Conservation (phyloP, 352 stramenopile species). For the Phytophthora rubi region DNA sequence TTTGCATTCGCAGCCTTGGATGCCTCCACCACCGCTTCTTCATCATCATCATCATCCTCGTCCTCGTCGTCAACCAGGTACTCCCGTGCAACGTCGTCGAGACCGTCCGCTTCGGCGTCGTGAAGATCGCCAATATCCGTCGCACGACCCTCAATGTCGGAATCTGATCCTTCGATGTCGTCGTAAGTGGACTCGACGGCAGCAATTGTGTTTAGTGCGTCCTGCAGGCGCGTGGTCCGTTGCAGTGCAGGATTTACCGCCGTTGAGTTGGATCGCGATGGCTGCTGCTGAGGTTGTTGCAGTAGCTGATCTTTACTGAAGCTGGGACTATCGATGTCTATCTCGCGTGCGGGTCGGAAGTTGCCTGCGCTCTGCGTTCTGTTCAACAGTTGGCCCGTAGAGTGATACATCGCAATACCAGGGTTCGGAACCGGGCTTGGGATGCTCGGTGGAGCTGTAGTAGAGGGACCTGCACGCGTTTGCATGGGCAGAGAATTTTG, state of each 20-base stretch:
- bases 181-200: constrained; percentile 63
- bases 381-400: constrained; percentile 41
- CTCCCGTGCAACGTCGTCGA: constrained; percentile 34
- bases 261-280: constrained; percentile 34
- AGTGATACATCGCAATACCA: constrained; percentile 48
- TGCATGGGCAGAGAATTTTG: constrained; percentile 73
- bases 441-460: constrained; percentile 13
- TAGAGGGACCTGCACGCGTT: constrained; percentile 37
- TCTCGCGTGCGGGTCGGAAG: constrained; percentile 48
- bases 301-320: constrained; percentile 20
- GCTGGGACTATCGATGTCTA: constrained; percentile 48
- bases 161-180: constrained; percentile 50
- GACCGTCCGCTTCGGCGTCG: constrained; percentile 50
- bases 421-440: constrained; percentile 23
- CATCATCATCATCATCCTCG: constrained; percentile 60
- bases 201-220: constrained; percentile 56
- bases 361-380: constrained; percentile 48
- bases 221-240: constrained; percentile 42
- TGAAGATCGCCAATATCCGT: constrained; percentile 55
- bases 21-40: constrained; percentile 37
- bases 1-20: constrained; percentile 26
- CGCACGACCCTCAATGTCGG: constrained; percentile 47
- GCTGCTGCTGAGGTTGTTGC: constrained; percentile 23
- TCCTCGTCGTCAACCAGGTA: constrained; percentile 51
- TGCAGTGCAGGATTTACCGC: constrained; percentile 32